Percentiles rank a stretch among this genome's conserved stretches.
These are phyloP conservation scores for Fagopyrum homotropicum DNA, from an alignment of 148 eudicot species.

Conservation along the genomic window DNA sequence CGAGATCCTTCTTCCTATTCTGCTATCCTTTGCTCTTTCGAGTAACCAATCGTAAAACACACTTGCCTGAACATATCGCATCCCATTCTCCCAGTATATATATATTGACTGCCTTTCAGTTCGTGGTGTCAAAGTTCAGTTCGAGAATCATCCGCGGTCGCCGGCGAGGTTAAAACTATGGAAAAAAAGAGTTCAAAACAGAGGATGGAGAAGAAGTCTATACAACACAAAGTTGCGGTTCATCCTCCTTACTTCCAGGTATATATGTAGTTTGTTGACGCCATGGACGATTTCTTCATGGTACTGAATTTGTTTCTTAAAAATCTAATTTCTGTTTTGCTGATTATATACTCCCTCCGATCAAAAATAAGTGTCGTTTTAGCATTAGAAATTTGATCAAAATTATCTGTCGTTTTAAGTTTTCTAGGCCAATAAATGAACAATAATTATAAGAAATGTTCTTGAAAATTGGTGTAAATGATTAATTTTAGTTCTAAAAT, in stretches of 20 bases:
- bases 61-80: not conserved
- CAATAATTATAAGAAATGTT: no score
- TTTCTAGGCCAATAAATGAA: no score
- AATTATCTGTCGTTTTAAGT: no score
- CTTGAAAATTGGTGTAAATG: no score
- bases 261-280: slow-evolving; percentile 18
- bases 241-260: slow-evolving; percentile 73
- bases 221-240: slow-evolving; percentile 29
- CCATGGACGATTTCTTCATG: not conserved
- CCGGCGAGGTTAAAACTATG: slow-evolving; percentile 6
- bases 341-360: no score
- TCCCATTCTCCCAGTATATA: not conserved
- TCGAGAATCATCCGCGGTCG: not conserved
- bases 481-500: no score
- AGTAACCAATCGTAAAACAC: slow-evolving; percentile 28
- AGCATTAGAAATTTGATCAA: no score
- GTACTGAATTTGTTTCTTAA: not conserved
- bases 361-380: no score
- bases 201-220: slow-evolving; percentile 20
- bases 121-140: not conserved
- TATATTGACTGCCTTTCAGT: not conserved
- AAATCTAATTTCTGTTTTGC: not conserved
- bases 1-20: slow-evolving; percentile 18
- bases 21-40: slow-evolving; percentile 27
- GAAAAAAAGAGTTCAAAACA: slow-evolving; percentile 30